Percentiles rank a stretch among this genome's conserved stretches.
Evolutionary conservation across 768 basidiomycete species (phyloP).

Genomic region (Strobilomyces confusus): DNA sequence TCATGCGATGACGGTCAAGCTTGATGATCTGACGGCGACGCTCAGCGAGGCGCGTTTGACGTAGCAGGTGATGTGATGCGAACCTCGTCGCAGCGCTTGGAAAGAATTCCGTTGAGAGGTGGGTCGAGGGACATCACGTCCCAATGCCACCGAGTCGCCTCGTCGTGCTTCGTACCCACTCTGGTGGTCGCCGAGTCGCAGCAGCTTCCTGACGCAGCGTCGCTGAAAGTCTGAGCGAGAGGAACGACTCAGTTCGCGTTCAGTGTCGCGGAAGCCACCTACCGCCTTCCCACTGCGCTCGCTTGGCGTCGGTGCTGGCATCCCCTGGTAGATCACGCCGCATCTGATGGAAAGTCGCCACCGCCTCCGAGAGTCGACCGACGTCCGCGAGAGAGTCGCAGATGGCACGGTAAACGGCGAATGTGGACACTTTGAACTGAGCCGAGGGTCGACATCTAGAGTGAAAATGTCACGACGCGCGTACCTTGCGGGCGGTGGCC

Average conservation of each 20-base stretch:
- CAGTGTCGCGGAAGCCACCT: too few species aligned
- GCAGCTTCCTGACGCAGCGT: not conserved
- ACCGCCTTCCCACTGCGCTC: not conserved
- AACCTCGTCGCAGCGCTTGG: not conserved
- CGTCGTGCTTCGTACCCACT: not conserved
- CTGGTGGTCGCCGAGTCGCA: not conserved
- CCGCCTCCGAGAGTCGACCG: not conserved
- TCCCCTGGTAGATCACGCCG: not conserved
- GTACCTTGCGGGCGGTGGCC: not conserved
- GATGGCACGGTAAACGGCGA: too few species aligned
- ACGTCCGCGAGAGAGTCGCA: not conserved
- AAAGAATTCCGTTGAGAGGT: not conserved
- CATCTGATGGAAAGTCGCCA: not conserved
- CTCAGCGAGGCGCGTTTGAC: not conserved
- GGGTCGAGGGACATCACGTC: not conserved
- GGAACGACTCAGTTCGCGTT: not conserved
- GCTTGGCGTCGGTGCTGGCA: too few species aligned
- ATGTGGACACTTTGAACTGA: not conserved
- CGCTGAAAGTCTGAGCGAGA: not conserved
- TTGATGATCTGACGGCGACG: not conserved
- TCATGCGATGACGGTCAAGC: too few species aligned
- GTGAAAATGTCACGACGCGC: not conserved
- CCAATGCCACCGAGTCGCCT: not conserved
- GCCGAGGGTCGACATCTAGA: not conserved
- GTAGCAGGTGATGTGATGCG: not conserved